Evolutionary conservation across 176 grass and related monocot species (phyloP).

Genomic region (Triticum turgidum): DNA sequence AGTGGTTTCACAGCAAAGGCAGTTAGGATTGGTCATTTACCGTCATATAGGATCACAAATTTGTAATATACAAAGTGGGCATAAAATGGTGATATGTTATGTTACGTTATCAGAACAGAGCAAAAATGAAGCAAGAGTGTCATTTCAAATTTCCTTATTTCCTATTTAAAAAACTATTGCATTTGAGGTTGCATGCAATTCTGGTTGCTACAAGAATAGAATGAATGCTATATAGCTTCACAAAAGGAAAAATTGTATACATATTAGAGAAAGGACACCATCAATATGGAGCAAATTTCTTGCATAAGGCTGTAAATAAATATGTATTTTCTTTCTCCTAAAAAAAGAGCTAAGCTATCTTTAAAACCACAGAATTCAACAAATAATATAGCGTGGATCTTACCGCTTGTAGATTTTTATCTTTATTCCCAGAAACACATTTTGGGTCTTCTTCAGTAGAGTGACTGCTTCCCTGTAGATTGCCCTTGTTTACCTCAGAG

Average conservation of each 20-base stretch:
- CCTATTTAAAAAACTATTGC: neutral
- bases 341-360: neutral
- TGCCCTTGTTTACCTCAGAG: slow-evolving; percentile 31
- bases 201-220: neutral
- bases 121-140: neutral
- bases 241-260: neutral
- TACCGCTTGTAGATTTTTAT: slow-evolving; percentile 59
- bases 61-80: neutral
- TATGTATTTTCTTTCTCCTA: neutral
- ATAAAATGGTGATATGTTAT: neutral
- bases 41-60: neutral
- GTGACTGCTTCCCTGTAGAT: slow-evolving; percentile 32
- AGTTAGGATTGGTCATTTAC: neutral
- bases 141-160: neutral
- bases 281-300: slow-evolving; percentile 12
- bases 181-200: neutral
- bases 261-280: neutral
- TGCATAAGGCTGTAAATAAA: slow-evolving; percentile 1
- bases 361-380: neutral
- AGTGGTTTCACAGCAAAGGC: neutral
- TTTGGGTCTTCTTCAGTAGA: slow-evolving; percentile 39
- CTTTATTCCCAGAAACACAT: slow-evolving; percentile 37
- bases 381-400: slow-evolving; percentile 22
- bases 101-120: neutral
- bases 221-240: neutral